A percentile compares a stretch with the other conserved stretches of the same genome.
Evolutionary conservation across 2,329 filamentous ascomycete species (phyloP).

Genomic region (Arthrinium puccinioides): DNA sequence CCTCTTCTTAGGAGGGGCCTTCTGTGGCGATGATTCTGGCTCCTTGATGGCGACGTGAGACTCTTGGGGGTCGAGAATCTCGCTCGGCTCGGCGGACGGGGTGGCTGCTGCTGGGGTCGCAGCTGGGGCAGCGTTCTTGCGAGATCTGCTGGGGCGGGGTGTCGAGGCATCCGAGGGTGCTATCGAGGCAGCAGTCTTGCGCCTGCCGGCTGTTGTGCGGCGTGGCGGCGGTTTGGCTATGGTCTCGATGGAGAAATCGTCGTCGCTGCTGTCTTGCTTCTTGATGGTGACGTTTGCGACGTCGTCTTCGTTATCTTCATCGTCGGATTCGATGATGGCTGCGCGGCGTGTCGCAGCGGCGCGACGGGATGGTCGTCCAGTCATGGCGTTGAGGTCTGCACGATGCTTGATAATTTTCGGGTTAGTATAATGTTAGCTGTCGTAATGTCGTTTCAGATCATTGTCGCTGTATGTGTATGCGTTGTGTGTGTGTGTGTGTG

Average conservation of each 20-base stretch:
- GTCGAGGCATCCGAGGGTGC: conserved; percentile 38
- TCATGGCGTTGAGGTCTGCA: too few species aligned
- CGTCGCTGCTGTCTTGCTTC: conserved; percentile 55
- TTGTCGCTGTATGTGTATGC: too few species aligned
- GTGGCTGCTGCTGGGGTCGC: too few species aligned
- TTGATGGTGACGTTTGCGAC: conserved; percentile 40
- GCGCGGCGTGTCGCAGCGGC: conserved; percentile 55
- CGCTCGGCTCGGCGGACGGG: conserved; percentile 46
- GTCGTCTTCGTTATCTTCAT: conserved; percentile 58
- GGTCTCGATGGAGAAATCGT: conserved; percentile 74
- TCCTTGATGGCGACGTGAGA: conserved; percentile 17
- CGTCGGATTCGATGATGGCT: conserved; percentile 66
- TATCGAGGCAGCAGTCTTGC: conserved; percentile 28
- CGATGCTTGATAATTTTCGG: too few species aligned
- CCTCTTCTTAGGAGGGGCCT: conserved; percentile 47
- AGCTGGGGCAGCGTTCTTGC: conserved; percentile 27
- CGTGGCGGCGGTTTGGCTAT: conserved; percentile 46
- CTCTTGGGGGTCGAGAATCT: conserved; percentile 51
- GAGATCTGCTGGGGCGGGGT: conserved; percentile 32
- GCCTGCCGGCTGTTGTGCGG: conserved; percentile 28
- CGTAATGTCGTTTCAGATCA: too few species aligned
- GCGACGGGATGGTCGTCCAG: conserved; percentile 32
- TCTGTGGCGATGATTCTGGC: conserved; percentile 15
- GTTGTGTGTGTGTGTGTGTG: too few species aligned
- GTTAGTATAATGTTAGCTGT: too few species aligned